Conservation (phyloP, 2,329 filamentous ascomycete genomes). For the Fusarium pseudoanthophilum region DNA sequence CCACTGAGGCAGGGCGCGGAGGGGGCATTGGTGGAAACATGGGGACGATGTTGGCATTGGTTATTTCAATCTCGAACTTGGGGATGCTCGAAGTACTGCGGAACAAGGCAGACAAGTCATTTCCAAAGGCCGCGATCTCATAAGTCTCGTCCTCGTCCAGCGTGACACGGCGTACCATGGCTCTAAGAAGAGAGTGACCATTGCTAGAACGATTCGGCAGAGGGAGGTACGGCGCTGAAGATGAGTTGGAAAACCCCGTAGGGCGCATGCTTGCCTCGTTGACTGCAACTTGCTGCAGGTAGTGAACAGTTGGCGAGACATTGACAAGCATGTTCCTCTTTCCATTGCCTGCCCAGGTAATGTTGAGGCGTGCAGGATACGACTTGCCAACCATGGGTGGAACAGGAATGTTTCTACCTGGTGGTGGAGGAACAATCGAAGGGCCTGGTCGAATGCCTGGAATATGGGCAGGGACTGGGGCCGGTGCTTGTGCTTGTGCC, state of each 20-base stretch:
- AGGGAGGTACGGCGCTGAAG: neutral
- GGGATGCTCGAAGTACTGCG: slow-evolving; percentile 30
- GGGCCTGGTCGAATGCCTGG: neutral
- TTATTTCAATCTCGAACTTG: slow-evolving; percentile 40
- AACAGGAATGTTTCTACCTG: slow-evolving; percentile 10
- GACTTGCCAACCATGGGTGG: slow-evolving; percentile 15
- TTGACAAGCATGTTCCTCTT: slow-evolving; percentile 46
- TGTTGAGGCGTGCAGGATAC: slow-evolving; percentile 42
- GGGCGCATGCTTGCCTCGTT: slow-evolving; percentile 35
- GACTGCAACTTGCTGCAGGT: slow-evolving; percentile 34
- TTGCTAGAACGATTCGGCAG: slow-evolving; percentile 13
- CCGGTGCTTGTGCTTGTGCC: neutral
- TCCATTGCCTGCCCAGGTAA: slow-evolving; percentile 45
- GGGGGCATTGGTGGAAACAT: slow-evolving; percentile 25
- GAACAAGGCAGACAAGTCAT: slow-evolving; percentile 43
- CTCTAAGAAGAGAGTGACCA: slow-evolving; percentile 1
- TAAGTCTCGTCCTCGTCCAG: slow-evolving; percentile 38
- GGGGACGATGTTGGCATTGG: neutral
- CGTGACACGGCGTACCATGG: slow-evolving; percentile 38
- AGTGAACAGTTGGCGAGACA: slow-evolving; percentile 50
- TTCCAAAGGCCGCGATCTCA: slow-evolving; percentile 41
- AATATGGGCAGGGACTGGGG: slow-evolving; percentile 3
- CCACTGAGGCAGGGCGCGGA: slow-evolving; percentile 26
- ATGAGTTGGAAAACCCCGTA: slow-evolving; percentile 16
- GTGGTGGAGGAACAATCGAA: neutral